Evolutionary conservation across 1,139 yeast species (phyloP).

Genomic region (Suhomyces ambrosiae): DNA sequence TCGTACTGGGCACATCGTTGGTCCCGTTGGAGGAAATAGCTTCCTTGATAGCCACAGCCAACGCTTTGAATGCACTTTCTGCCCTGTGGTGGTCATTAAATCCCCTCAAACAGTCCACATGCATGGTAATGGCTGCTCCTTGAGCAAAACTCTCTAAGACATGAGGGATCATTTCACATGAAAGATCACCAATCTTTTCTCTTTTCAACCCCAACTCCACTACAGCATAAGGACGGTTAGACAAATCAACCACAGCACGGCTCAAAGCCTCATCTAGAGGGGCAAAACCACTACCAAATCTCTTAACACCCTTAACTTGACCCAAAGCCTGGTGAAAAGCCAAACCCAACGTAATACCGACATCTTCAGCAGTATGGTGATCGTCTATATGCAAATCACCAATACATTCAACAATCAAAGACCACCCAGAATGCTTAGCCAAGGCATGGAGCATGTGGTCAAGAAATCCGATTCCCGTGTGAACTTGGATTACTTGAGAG

Average conservation of each 20-base stretch:
- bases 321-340: constrained; percentile 92
- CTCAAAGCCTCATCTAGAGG: constrained; percentile 95
- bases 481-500: constrained; percentile 73
- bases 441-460: constrained; percentile 98
- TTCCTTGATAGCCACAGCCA: constrained; percentile 88
- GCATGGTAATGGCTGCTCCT: constrained; percentile 86
- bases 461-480: constrained; percentile 91
- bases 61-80: constrained; percentile 93
- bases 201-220: constrained; percentile 86
- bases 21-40: constrained; percentile 83
- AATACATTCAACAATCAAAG: constrained; percentile 80
- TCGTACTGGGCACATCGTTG: constrained; percentile 92
- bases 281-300: constrained; percentile 94
- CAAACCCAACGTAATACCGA: constrained; percentile 86
- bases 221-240: constrained; percentile 90
- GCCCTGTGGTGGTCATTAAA: constrained; percentile 95
- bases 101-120: constrained; percentile 92
- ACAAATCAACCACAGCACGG: constrained; percentile 90
- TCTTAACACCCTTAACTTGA: constrained; percentile 82
- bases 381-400: constrained; percentile 97
- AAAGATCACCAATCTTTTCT: constrained; percentile 89
- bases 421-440: constrained; percentile 98
- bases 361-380: constrained; percentile 96
- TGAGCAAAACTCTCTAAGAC: constrained; percentile 92
- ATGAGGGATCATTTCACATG: constrained; percentile 97